phyloP scores from a whole-genome alignment of 2,329 filamentous ascomycete genomes.

The Eutypella sp. region DNA sequence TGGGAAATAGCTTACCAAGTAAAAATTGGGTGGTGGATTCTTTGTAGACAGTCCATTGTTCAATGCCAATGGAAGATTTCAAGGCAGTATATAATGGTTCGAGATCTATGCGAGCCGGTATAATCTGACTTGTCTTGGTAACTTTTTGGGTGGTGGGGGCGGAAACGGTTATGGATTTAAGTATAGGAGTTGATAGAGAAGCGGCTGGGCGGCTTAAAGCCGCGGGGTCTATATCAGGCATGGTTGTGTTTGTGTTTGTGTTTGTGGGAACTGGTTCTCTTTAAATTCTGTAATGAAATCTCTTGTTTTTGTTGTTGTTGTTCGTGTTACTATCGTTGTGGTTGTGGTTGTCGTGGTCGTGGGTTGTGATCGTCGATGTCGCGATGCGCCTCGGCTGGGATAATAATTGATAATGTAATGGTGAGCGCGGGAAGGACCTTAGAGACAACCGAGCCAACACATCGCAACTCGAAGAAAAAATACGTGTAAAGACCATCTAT shows the following conservation, averaged over 20 bases:
- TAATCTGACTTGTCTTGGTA: conserved; percentile 56
- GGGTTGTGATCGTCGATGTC: background rate
- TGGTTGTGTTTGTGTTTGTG: no score
- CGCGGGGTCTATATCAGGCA: conserved; percentile 69
- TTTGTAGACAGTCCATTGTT: conserved; percentile 62
- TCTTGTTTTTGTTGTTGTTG: no score
- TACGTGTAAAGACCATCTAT: conserved; percentile 22
- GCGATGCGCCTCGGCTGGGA: conserved; percentile 1
- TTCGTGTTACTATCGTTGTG: background rate
- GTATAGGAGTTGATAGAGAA: conserved; percentile 53
- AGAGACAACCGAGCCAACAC: conserved; percentile 18
- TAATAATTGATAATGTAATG: no score
- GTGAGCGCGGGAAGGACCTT: conserved; percentile 18
- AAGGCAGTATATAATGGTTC: conserved; percentile 60
- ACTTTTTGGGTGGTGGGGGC: conserved; percentile 45
- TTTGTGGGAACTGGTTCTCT: no score
- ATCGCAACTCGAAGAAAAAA: conserved; percentile 22
- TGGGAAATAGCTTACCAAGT: conserved; percentile 45
- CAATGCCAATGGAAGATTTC: conserved; percentile 52
- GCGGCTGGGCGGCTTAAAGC: conserved; percentile 58
- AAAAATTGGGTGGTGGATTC: conserved; percentile 58
- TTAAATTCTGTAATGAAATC: no score
- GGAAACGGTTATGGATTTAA: conserved; percentile 55
- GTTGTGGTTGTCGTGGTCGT: background rate
- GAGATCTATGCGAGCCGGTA: conserved; percentile 62